Percentiles rank a stretch among this genome's conserved stretches.
Evolutionary conservation across 441 rosid species (phyloP).

Genomic region (Arabidopsis hybrid): DNA sequence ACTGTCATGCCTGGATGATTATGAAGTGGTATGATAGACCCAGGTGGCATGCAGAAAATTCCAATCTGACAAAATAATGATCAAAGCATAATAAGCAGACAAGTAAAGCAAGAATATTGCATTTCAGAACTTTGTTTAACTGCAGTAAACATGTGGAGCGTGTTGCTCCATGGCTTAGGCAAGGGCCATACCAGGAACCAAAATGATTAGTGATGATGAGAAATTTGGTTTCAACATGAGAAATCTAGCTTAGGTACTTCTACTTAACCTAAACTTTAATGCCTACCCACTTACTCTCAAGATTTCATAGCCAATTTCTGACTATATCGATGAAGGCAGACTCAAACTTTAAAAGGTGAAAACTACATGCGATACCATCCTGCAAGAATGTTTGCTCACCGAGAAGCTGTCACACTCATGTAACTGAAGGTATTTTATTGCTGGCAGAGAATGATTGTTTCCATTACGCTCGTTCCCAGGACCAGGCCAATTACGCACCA

Average conservation of each 20-base stretch:
- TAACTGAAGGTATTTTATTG: constrained; percentile 86
- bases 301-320: background rate
- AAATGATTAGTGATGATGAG: constrained; percentile 11
- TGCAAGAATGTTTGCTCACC: constrained; percentile 56
- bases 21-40: constrained; percentile 94
- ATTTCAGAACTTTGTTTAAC: constrained; percentile 15
- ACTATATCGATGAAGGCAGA: constrained; percentile 3
- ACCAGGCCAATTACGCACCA: constrained; percentile 75
- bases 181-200: constrained; percentile 6
- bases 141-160: background rate
- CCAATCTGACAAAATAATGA: constrained; percentile 75
- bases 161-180: background rate
- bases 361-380: background rate
- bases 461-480: constrained; percentile 68
- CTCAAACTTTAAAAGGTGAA: constrained; percentile 8
- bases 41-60: constrained; percentile 97
- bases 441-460: constrained; percentile 61
- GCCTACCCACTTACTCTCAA: background rate
- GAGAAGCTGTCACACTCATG: constrained; percentile 97
- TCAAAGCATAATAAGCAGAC: constrained; percentile 24
- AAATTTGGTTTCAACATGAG: constrained; percentile 14
- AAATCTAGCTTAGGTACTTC: constrained; percentile 12
- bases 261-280: background rate
- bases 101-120: constrained; percentile 15
- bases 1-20: constrained; percentile 99